These are phyloP conservation scores for Aspergillus floridensis DNA, from an alignment of 2,329 filamentous ascomycete genomes.

Conservation along the genomic window DNA sequence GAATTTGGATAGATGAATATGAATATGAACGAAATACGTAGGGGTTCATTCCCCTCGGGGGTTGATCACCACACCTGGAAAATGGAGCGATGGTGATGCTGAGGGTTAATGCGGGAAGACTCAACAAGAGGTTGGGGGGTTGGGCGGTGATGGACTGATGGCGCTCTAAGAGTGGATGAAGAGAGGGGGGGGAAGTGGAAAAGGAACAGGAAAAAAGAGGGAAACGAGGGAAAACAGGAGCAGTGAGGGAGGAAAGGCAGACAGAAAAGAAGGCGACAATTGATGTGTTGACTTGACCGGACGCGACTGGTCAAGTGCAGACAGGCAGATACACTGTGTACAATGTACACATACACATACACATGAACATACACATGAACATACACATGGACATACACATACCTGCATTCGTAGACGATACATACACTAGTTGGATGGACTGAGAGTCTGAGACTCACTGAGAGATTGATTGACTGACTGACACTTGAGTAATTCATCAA, in stretches of 20 bases:
- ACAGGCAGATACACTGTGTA: neutral
- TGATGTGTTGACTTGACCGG: constrained; percentile 14
- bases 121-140: neutral
- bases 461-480: neutral
- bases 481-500: neutral
- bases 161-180: neutral
- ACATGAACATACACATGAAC: too few relatives aligned
- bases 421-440: neutral
- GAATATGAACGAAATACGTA: neutral
- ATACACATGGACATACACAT: too few relatives aligned
- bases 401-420: too few relatives aligned
- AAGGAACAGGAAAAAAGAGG: neutral
- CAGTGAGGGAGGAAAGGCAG: constrained; percentile 1
- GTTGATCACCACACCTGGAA: constrained; percentile 1
- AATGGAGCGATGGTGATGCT: constrained; percentile 6
- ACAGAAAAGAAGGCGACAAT: constrained; percentile 16
- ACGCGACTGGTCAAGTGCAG: constrained; percentile 18
- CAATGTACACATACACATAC: neutral
- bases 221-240: neutral
- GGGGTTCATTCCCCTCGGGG: neutral
- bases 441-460: too few relatives aligned
- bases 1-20: too few relatives aligned
- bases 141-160: neutral
- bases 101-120: neutral
- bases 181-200: neutral